These are phyloP conservation scores for Plasmodium chabaudi DNA, from an alignment of 169 alveolate genomes.

Conservation along the genomic window DNA sequence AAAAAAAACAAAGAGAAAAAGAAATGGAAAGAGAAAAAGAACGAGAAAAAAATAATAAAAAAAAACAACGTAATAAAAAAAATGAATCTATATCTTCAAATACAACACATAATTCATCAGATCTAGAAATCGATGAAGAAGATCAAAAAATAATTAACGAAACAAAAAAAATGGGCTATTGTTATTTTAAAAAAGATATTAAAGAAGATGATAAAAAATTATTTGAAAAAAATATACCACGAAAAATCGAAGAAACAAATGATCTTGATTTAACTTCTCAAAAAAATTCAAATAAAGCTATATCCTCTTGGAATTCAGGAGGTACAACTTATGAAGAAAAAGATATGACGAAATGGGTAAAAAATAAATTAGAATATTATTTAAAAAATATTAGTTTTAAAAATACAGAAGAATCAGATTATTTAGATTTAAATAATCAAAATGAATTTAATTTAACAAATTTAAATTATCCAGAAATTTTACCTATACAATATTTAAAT, in stretches of 20 bases:
- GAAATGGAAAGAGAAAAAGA: constrained; percentile 75
- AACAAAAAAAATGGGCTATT: constrained; percentile 91
- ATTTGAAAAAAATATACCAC: constrained; percentile 60
- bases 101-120: constrained; percentile 70
- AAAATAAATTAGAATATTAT: constrained; percentile 65
- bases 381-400: constrained; percentile 75
- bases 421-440: constrained; percentile 75
- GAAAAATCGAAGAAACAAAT: constrained; percentile 68
- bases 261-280: constrained; percentile 31
- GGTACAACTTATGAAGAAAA: constrained; percentile 91
- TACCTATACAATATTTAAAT: constrained; percentile 73
- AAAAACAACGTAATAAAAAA: constrained; percentile 20
- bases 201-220: constrained; percentile 68
- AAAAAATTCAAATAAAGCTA: constrained; percentile 56
- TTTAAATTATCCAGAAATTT: constrained; percentile 30
- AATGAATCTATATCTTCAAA: constrained; percentile 48
- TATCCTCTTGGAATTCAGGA: constrained; percentile 89
- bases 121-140: constrained; percentile 88
- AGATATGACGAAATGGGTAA: constrained; percentile 80
- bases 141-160: constrained; percentile 88
- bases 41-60: constrained; percentile 59
- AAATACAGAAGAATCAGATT: constrained; percentile 75
- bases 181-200: constrained; percentile 86
- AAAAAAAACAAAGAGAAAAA: constrained; percentile 78
- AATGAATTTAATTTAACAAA: constrained; percentile 79